Conservation (phyloP, 805 yeast genomes). For the Candida pini region DNA sequence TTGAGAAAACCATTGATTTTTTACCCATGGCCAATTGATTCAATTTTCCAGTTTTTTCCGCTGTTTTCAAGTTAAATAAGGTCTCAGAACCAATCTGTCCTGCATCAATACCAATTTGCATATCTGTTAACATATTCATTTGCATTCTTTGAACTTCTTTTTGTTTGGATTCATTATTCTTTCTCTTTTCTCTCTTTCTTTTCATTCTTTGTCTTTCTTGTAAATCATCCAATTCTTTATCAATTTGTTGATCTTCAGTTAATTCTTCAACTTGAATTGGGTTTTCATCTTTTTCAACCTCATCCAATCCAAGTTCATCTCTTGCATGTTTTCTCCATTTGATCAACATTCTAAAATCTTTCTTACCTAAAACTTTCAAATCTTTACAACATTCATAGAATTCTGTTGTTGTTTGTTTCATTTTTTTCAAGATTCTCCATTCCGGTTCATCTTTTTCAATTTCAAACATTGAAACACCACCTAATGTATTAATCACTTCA, state of each 20-base stretch:
- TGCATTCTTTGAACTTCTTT: slow-evolving; percentile 88
- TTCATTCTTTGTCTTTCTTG: slow-evolving; percentile 65
- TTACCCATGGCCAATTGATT: slow-evolving; percentile 73
- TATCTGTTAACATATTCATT: slow-evolving; percentile 91
- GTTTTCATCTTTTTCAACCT: slow-evolving; percentile 42
- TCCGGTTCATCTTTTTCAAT: slow-evolving; percentile 62
- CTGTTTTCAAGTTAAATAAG: slow-evolving; percentile 75
- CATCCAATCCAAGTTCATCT: slow-evolving; percentile 60
- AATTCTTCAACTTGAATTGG: slow-evolving; percentile 63
- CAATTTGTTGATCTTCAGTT: slow-evolving; percentile 86
- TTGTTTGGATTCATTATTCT: slow-evolving; percentile 75
- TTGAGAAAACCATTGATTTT: slow-evolving; percentile 53
- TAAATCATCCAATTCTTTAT: slow-evolving; percentile 72
- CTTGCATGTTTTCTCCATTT: slow-evolving; percentile 90
- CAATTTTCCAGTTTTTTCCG: slow-evolving; percentile 81
- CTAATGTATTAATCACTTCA: slow-evolving; percentile 80
- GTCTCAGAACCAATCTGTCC: slow-evolving; percentile 73
- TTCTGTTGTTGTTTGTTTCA: slow-evolving; percentile 76
- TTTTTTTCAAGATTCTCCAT: slow-evolving; percentile 63
- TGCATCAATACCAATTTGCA: slow-evolving; percentile 91
- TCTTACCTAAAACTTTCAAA: slow-evolving; percentile 88
- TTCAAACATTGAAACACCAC: slow-evolving; percentile 60
- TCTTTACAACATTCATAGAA: slow-evolving; percentile 81
- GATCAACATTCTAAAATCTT: slow-evolving; percentile 80
- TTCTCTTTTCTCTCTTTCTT: slow-evolving; percentile 75